These are phyloP conservation scores for Solanum neorickii DNA, from an alignment of 257 asterid genomes.

Conservation along the genomic window DNA sequence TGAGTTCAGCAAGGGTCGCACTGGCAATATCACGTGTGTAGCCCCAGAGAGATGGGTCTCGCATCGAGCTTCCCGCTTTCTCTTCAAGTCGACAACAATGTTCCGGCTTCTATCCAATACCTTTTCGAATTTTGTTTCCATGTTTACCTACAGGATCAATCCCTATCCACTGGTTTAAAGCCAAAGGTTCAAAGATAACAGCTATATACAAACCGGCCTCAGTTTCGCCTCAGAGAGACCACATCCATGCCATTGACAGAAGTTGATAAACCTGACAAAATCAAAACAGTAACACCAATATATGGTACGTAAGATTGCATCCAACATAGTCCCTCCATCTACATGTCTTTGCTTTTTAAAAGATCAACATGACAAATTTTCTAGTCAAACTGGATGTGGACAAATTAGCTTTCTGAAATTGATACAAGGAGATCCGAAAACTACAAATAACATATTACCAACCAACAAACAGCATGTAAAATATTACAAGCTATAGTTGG, in stretches of 20 bases:
- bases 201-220: conserved; percentile 13
- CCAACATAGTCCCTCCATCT: not conserved
- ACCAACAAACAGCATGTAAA: not conserved
- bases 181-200: conserved; percentile 22
- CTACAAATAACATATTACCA: not conserved
- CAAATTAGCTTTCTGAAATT: not conserved
- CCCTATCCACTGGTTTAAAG: conserved; percentile 32
- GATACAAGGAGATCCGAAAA: not conserved
- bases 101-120: conserved; percentile 58
- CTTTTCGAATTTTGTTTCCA: conserved; percentile 60
- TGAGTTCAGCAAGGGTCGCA: conserved; percentile 19
- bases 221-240: conserved; percentile 30
- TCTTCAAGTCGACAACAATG: conserved; percentile 43
- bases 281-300: not conserved
- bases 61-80: conserved; percentile 34
- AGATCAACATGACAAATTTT: not conserved
- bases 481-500: not conserved
- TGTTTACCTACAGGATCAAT: conserved; percentile 42
- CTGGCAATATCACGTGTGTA: conserved; percentile 26
- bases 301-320: not conserved
- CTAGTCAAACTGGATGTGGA: not conserved
- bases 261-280: conserved; percentile 21
- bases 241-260: conserved; percentile 21
- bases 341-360: not conserved
- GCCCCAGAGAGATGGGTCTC: conserved; percentile 28